These are phyloP conservation scores for Tremellales sp. DNA, from an alignment of 1,284 basidiomycete species.

Conservation along the genomic window DNA sequence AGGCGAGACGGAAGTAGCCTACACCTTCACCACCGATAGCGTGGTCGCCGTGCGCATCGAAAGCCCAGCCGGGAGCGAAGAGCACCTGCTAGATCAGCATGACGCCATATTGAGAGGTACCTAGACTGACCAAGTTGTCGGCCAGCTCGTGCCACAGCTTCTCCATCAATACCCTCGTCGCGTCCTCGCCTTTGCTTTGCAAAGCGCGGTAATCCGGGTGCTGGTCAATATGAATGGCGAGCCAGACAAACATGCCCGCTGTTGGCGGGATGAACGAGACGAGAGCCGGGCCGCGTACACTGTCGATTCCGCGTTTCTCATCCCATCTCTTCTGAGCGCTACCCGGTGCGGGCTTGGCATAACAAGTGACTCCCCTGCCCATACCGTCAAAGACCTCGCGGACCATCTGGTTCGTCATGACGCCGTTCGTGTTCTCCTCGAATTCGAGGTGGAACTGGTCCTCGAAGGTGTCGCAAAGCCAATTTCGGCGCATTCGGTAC, in stretches of 20 bases:
- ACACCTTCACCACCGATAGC: conserved; percentile 40
- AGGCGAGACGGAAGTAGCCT: conserved; percentile 47
- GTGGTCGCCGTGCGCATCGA: conserved; percentile 40
- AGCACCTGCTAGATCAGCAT: conserved; percentile 25
- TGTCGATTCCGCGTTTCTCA: conserved; percentile 50
- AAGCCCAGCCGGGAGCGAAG: conserved; percentile 44
- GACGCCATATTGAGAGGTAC: neutral
- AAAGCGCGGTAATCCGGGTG: conserved; percentile 54
- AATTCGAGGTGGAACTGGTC: conserved; percentile 47
- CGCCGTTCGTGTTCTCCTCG: conserved; percentile 14
- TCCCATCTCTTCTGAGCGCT: conserved; percentile 25
- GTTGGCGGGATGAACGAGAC: conserved; percentile 69
- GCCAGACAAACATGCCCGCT: conserved; percentile 53
- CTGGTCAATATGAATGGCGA: conserved; percentile 61
- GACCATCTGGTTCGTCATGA: conserved; percentile 13
- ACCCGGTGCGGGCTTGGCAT: conserved; percentile 16
- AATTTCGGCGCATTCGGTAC: conserved; percentile 47
- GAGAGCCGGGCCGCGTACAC: conserved; percentile 33
- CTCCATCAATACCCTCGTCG: conserved; percentile 28
- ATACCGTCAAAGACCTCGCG: conserved; percentile 15
- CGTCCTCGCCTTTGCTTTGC: conserved; percentile 31
- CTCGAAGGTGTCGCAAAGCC: conserved; percentile 46
- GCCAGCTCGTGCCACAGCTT: conserved; percentile 44
- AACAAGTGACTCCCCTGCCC: conserved; percentile 25
- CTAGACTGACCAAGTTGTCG: conserved; percentile 31